Base-by-base conservation (phyloP, 768 basidiomycete species). In the Lyophyllum decastes region DNA sequence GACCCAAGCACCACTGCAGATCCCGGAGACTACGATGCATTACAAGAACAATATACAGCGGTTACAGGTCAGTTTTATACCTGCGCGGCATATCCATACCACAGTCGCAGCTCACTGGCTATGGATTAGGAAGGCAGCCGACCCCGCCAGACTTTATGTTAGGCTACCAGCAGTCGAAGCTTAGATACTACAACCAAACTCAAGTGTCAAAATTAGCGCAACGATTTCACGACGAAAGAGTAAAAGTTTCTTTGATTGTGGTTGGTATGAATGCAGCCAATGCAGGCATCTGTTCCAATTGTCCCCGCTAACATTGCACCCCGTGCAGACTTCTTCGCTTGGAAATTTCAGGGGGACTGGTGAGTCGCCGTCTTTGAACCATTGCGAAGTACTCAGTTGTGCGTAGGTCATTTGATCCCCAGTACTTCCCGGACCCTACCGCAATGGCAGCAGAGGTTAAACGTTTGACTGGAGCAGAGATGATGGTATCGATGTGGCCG, bases 401-500 rank as follows among this genome's bases (percentile, higher is more conserved):
- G 16, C 24, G 7, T 48, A 72, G 72, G 72, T 73, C 73, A 12
- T 75, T 75, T 51, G 64, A 75, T 54, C 67, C 70, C 6, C 62
- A 69, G 43, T 73, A 70, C 48, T 75, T 67, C 64, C 73, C 73
- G 2, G 72, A 73, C 56, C 72, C 72, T 44, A 67, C 66, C 10
- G 61, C 35, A 19, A 75, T 75, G 73, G 70, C 72, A 9, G 64
- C 68, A 19, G 57, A 68, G 50, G 73, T 73, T 30, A 75, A 73
- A 52, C 61, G 58, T 5, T 65, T 73, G 30, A 75, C 73, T 10
- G 73, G 73, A 1, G 73, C 73, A 10, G 72, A 75, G 55, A 68
- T 75, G 68, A 75, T 75, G 73, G 73, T 73, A 8, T 75, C 73
- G 9, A 61, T 75, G 33, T 75, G 73, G 73, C 73, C 73, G 2